Base-by-base conservation (phyloP, 2,329 filamentous ascomycete species). In the Cadophora sp. region DNA sequence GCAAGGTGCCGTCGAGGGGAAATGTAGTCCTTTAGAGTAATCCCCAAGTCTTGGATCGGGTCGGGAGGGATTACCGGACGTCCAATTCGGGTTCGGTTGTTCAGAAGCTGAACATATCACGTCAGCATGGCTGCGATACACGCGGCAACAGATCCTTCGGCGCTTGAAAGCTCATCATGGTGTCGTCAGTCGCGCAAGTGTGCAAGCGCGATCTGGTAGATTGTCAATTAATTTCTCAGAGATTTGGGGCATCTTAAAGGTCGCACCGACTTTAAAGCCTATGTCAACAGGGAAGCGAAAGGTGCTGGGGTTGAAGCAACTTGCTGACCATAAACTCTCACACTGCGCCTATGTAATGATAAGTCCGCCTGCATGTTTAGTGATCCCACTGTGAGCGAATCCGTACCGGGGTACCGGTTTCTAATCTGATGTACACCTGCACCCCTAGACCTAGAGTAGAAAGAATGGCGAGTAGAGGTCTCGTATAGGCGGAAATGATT, bases 51-150 rank as follows among this genome's bases (percentile, higher is more conserved):
- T 27, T 51, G 48, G 22, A 16, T 27, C 22, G 22, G 22, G 22
- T 51, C 36, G 48, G 11, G 11, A 51, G 27, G 22, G 16, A 1
- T 13, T 53, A 16, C 9, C 24, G 50, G 24, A 16, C 16, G 22
- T 53, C 18, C 50, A 3, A 53, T 30, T 53, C 53, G 53, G 30
- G 27, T 56, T 56, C 53, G 53, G 53, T 39, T 56, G 11, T 20
- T 22, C 18, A 36, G 16, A 14, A 56, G 53, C 53, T 56, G 53
- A 56, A 56, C 9, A 39, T 24, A 56, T 39, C 53, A 56, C 53
- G 33, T 56, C 53, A 56, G 53, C 53, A 56, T 22, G 5, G 14
- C 27, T 9, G 8, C n/a, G 33, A 36, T 20, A 8, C 18, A 39
- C 27, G 53, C 33, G 30, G 33, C 33, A 56, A 39, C 3, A 39